phyloP scores from a whole-genome alignment of 139 green algal species.

The Chlamydomonas sp. region DNA sequence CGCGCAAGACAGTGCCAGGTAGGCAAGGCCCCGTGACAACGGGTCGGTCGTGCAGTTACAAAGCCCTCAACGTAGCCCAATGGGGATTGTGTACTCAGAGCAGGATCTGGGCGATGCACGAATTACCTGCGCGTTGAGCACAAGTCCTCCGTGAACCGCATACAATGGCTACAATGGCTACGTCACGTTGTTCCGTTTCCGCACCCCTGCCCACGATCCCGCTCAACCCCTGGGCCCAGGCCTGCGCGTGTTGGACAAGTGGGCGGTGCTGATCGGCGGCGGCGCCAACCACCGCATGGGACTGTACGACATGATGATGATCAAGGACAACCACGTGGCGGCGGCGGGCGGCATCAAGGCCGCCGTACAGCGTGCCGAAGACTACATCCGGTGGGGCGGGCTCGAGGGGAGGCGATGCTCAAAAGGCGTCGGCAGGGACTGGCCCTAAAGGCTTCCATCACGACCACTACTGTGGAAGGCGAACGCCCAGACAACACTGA shows the following conservation, averaged over 20 bases:
- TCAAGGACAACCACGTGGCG: conserved; percentile 99
- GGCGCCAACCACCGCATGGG: conserved; percentile 80
- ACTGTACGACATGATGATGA: conserved; percentile 99
- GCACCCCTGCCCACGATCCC: neutral
- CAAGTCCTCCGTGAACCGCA: too few species aligned
- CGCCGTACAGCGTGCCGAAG: conserved; percentile 68
- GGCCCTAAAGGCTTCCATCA: too few species aligned
- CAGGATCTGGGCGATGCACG: too few species aligned
- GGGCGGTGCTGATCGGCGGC: conserved; percentile 92
- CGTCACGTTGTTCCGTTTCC: neutral
- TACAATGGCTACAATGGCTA: too few species aligned
- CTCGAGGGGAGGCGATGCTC: too few species aligned
- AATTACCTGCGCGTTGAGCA: too few species aligned
- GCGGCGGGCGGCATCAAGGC: conserved; percentile 89
- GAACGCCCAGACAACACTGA: neutral
- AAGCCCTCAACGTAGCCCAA: too few species aligned
- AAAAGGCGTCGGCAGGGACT: too few species aligned
- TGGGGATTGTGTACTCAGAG: too few species aligned
- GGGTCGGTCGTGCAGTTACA: too few species aligned
- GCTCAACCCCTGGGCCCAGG: conserved; percentile 36
- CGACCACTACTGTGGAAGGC: too few species aligned
- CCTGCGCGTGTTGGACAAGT: conserved; percentile 97
- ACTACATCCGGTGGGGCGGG: conserved; percentile 58
- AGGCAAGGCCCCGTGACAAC: neutral
- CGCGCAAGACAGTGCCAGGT: conserved; percentile 93